Conservation (phyloP, 441 rosid species). For the Euphorbia celastroides region DNA sequence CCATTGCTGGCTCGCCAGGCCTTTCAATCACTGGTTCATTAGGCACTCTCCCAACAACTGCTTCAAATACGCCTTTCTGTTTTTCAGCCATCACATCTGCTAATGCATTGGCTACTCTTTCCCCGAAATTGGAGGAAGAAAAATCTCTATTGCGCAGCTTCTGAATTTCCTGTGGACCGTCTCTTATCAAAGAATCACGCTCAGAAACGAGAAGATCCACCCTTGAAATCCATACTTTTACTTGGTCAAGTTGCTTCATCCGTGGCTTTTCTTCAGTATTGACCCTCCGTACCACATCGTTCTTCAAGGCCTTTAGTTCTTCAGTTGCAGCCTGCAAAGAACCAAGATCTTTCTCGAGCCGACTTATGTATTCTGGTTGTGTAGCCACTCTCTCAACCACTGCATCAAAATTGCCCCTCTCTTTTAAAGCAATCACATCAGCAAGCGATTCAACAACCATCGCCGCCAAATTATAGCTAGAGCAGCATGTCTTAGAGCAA, state of each 20-base stretch:
- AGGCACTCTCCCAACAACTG: not conserved
- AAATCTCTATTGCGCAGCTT: not conserved
- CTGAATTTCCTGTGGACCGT: not conserved
- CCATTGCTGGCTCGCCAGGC: not conserved
- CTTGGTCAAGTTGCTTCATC: not conserved
- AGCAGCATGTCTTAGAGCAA: not conserved
- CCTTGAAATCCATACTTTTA: not conserved
- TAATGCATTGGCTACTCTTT: not conserved
- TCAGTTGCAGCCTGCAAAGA: not conserved
- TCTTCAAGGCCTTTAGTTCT: not conserved
- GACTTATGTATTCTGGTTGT: not conserved
- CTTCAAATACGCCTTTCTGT: not conserved
- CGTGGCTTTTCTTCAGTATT: not conserved
- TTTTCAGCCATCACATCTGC: not conserved
- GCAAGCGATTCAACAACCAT: not conserved
- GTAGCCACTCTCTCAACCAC: not conserved
- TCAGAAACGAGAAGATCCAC: not conserved
- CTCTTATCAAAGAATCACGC: not conserved
- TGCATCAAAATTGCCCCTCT: not conserved
- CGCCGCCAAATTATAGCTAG: not conserved
- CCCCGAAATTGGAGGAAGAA: not conserved
- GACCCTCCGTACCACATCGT: not conserved
- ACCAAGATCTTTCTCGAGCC: not conserved
- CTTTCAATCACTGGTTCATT: not conserved
- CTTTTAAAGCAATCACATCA: not conserved